phyloP scores from a whole-genome alignment of 2,329 filamentous ascomycete genomes.

The Nakataea oryzae region DNA sequence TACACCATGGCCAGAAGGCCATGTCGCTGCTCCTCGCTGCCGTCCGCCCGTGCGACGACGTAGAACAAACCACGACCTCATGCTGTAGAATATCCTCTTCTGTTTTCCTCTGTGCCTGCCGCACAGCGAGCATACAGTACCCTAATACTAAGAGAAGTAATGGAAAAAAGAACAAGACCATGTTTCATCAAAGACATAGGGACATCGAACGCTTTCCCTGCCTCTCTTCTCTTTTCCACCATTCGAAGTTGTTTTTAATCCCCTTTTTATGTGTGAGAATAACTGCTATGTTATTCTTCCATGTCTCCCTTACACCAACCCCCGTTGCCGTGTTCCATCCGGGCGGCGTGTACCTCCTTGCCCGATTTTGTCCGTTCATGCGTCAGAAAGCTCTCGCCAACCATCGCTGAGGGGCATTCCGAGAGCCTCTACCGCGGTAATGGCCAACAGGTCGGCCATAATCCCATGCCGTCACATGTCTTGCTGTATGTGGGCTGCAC shows the following conservation, averaged over 20 bases:
- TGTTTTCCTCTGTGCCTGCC: neutral
- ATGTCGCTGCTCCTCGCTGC: neutral
- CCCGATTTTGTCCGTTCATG: too few relatives aligned
- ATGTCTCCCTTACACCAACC: neutral
- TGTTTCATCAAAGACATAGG: neutral
- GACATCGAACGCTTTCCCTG: neutral
- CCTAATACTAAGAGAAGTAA: neutral
- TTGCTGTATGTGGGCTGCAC: neutral
- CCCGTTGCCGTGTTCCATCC: neutral
- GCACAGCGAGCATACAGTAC: neutral
- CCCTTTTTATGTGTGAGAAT: too few relatives aligned
- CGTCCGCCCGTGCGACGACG: neutral
- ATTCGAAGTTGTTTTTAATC: too few relatives aligned
- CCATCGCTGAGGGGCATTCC: too few relatives aligned
- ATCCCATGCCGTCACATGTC: neutral
- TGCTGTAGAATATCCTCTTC: neutral
- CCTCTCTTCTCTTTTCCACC: neutral
- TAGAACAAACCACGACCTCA: neutral
- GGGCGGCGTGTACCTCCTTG: neutral
- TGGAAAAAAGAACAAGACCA: neutral
- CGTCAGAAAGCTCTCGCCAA: too few relatives aligned
- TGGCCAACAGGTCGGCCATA: neutral
- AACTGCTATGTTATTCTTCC: neutral
- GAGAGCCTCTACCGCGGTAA: neutral
- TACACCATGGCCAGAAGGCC: neutral